Evolutionary conservation across 495 filamentous ascomycete species (phyloP).

Genomic region (Aspergillus conjunctus): DNA sequence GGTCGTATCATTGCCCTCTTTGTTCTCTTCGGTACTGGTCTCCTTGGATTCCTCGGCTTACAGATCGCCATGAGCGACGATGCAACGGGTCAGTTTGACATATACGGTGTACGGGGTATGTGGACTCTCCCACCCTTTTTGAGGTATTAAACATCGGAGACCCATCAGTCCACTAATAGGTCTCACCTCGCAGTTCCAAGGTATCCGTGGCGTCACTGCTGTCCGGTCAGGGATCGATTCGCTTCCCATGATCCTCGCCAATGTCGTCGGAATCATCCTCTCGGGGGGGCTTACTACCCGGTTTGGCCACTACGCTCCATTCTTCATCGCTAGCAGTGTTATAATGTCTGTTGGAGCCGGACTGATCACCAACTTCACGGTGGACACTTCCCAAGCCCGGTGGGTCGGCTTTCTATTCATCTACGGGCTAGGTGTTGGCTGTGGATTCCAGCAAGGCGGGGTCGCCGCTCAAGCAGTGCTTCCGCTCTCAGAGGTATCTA

Average conservation of each 20-base stretch:
- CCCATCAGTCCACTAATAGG: no score
- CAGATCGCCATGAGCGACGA: no score
- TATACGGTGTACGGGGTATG: no score
- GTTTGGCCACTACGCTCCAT: slow-evolving; percentile 70
- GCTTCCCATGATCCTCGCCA: slow-evolving; percentile 48
- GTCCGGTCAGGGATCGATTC: slow-evolving; percentile 39
- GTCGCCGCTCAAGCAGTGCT: slow-evolving; percentile 59
- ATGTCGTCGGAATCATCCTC: slow-evolving; percentile 46
- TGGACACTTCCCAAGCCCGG: neutral
- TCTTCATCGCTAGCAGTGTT: slow-evolving; percentile 54
- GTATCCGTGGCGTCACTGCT: slow-evolving; percentile 42
- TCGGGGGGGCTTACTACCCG: slow-evolving; percentile 44
- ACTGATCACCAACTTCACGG: neutral
- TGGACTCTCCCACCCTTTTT: no score
- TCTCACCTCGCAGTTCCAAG: no score
- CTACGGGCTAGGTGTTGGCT: neutral
- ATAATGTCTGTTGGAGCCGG: neutral
- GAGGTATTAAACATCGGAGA: no score
- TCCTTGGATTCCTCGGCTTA: no score
- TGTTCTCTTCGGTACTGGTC: no score
- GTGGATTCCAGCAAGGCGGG: neutral
- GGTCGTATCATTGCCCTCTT: neutral
- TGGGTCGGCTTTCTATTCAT: neutral
- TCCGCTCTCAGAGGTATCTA: slow-evolving; percentile 60
- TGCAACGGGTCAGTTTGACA: no score